Base-by-base conservation (phyloP, 2,329 filamentous ascomycete species). In the Bipolaris zeicola region DNA sequence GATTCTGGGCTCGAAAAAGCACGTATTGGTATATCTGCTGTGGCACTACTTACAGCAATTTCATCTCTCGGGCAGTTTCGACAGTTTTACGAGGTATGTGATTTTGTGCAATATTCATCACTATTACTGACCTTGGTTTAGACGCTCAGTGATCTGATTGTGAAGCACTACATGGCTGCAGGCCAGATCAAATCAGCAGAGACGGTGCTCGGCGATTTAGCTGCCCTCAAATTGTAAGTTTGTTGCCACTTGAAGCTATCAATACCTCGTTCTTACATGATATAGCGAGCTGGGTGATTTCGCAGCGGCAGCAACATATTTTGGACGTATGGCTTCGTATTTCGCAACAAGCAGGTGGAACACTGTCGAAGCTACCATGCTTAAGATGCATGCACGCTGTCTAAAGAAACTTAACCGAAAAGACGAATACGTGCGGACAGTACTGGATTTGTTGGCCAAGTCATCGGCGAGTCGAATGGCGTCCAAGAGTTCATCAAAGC, bases 361-460 rank as follows among this genome's bases (percentile, higher is more conserved):
- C 50, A 80, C 88, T 0, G 81, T 96, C 11, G 92, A 98, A 70
- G 80, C 92, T 3, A 89, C 89, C 0, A 90, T 96, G 84, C 82
- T 98, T 5, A 85, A 91, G 62, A 89, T 97, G 82, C 95, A 97
- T 72, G 86, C 90, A 0, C 84, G 85, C 46, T 98, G 93, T 73
- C 82, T 99, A 26, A 89, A 90, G 62, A 84, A 91, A 65, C 83
- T 96, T 26, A 82, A 89, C 46, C 86, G 87, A 13, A 87, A 87
- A 57, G 89, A 94, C 50, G 91, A 96, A 60, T 96, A 92, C 67
- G 87, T 93, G 14, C 85, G 86, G 22, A 87, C 90, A 7, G 82
- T 91, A 7, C 80, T 97, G 13, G 89, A 89, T 66, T 79, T 97
- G 1, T 77, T 95, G 10, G 85, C 84, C 6, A 92, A 91, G 69